These are phyloP conservation scores for Hymenoscyphus fructigenus DNA, from an alignment of 2,329 filamentous ascomycete species.

Conservation along the genomic window DNA sequence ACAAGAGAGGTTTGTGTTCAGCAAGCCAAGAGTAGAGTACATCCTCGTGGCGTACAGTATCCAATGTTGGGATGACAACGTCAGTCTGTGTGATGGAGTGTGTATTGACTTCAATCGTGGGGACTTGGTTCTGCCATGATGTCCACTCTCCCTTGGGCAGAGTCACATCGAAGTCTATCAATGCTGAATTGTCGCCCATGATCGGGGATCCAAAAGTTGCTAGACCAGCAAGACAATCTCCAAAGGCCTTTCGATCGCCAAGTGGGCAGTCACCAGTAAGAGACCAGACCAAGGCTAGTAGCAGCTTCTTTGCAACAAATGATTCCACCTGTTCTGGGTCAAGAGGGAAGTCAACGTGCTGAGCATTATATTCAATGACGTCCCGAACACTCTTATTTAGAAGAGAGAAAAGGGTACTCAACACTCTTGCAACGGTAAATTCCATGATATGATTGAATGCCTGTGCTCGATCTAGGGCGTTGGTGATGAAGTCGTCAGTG, in stretches of 20 bases:
- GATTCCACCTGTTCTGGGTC: slow-evolving; percentile 86
- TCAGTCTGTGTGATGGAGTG: slow-evolving; percentile 98
- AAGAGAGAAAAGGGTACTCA: slow-evolving; percentile 92
- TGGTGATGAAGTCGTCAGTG: slow-evolving; percentile 76
- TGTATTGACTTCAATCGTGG: slow-evolving; percentile 93
- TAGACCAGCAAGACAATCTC: slow-evolving; percentile 77
- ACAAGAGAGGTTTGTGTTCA: slow-evolving; percentile 93
- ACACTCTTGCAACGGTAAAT: slow-evolving; percentile 84
- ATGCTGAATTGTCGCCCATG: slow-evolving; percentile 72
- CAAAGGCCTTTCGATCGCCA: slow-evolving; percentile 81
- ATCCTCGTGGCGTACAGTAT: slow-evolving; percentile 96
- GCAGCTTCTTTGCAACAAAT: slow-evolving; percentile 89
- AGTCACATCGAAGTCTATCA: slow-evolving; percentile 94
- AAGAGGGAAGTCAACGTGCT: slow-evolving; percentile 91
- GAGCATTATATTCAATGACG: slow-evolving; percentile 91
- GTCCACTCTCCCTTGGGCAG: slow-evolving; percentile 87
- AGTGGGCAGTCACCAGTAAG: slow-evolving; percentile 94
- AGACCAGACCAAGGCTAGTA: slow-evolving; percentile 92
- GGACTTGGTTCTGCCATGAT: slow-evolving; percentile 92
- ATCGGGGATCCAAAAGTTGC: slow-evolving; percentile 84
- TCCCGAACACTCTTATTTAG: slow-evolving; percentile 92
- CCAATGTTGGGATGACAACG: slow-evolving; percentile 94
- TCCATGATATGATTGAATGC: slow-evolving; percentile 97
- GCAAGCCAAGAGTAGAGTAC: slow-evolving; percentile 99
- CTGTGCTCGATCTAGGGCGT: slow-evolving; percentile 72